Conservation (phyloP, 768 basidiomycete genomes). For the Amanita pseudoporphyria region DNA sequence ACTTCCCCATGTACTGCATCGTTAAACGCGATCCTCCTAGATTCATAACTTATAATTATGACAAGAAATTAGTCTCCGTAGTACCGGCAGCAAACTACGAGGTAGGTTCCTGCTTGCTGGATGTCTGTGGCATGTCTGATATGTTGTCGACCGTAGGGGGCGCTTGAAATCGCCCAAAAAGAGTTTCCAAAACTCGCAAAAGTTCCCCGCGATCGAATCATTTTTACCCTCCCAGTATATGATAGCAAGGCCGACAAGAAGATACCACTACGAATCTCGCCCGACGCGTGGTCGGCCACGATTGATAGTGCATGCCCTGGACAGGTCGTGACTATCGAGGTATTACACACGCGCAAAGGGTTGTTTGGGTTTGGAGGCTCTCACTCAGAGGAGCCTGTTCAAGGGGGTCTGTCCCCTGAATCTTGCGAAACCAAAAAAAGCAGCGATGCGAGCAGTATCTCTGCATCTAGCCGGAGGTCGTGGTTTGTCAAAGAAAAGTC, state of each 20-base stretch:
- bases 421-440: not conserved
- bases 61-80: conserved; percentile 40
- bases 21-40: conserved; percentile 23
- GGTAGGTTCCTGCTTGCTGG: conserved; percentile 18
- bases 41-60: conserved; percentile 40
- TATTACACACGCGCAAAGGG: not conserved
- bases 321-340: conserved; percentile 2
- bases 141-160: conserved; percentile 27
- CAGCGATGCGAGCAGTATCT: not conserved
- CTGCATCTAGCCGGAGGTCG: not conserved
- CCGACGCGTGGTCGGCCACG: conserved; percentile 34
- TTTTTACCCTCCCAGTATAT: conserved; percentile 30
- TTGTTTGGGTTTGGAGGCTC: not conserved
- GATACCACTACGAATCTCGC: conserved; percentile 38
- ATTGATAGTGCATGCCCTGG: conserved; percentile 5
- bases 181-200: conserved; percentile 35
- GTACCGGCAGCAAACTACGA: conserved; percentile 31
- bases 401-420: not conserved
- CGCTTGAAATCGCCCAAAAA: conserved; percentile 37
- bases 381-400: not conserved
- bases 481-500: not conserved
- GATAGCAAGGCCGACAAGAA: conserved; percentile 15
- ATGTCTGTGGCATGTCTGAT: not conserved
- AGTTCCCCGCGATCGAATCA: conserved; percentile 30
- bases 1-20: conserved; percentile 1